phyloP scores from a whole-genome alignment of 2,329 filamentous ascomycete species.

The Pseudopithomyces maydicus region DNA sequence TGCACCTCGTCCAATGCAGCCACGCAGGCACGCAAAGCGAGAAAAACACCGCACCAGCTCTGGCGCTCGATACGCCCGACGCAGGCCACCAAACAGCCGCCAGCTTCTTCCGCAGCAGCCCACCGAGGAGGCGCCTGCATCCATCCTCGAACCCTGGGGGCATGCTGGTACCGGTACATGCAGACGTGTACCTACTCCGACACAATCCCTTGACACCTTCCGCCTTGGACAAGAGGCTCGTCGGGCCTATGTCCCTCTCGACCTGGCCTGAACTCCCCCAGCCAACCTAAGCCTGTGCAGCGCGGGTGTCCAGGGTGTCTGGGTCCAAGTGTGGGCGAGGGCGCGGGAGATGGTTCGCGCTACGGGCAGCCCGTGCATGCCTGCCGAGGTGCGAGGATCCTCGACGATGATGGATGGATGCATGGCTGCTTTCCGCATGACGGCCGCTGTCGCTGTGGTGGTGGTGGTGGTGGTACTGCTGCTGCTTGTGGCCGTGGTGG shows the following conservation, averaged over 20 bases:
- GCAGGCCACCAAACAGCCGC: slow-evolving; percentile 1
- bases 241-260: slow-evolving; percentile 7
- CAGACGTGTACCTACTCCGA: not conserved
- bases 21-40: slow-evolving; percentile 14
- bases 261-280: slow-evolving; percentile 14
- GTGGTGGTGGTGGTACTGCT: not conserved
- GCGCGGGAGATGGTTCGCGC: slow-evolving; percentile 41
- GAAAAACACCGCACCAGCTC: slow-evolving; percentile 16
- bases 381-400: not conserved
- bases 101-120: slow-evolving; percentile 4
- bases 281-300: slow-evolving; percentile 9
- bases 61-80: slow-evolving; percentile 3
- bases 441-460: not conserved
- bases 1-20: slow-evolving; percentile 3
- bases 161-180: not conserved
- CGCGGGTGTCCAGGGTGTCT: slow-evolving; percentile 22
- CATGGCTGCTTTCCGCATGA: not conserved
- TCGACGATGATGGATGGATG: not conserved
- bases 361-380: slow-evolving; percentile 29
- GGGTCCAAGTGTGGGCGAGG: slow-evolving; percentile 16
- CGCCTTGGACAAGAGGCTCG: slow-evolving; percentile 28
- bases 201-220: not conserved
- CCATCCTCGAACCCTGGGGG: not conserved
- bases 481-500: not conserved
- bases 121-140: not conserved